Conservation (phyloP, 1,139 yeast species). For the Starmera stellimalicola region DNA sequence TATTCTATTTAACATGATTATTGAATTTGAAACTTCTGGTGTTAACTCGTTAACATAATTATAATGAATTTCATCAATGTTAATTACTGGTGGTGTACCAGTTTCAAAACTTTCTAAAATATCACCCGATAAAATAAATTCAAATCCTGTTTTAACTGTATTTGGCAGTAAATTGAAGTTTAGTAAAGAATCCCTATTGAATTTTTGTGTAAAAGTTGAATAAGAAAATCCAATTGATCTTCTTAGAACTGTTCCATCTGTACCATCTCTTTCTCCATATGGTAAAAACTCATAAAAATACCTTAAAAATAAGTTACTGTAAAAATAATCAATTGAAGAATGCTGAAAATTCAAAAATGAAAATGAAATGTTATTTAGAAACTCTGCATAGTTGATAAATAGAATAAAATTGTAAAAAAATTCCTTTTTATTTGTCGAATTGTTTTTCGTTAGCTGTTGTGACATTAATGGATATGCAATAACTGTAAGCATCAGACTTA, state of each 20-base stretch:
- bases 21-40: background rate
- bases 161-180: background rate
- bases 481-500: background rate
- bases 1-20: background rate
- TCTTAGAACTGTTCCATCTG: background rate
- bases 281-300: background rate
- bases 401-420: background rate
- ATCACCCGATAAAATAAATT: background rate
- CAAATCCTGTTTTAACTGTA: background rate
- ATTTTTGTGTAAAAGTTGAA: background rate
- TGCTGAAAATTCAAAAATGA: background rate
- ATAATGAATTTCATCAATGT: background rate
- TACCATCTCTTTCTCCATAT: conserved; percentile 1
- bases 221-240: background rate
- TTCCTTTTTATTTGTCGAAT: background rate
- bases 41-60: background rate
- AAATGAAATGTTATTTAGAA: background rate
- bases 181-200: background rate
- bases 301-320: background rate
- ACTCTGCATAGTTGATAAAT: conserved; percentile 1
- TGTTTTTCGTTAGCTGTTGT: background rate
- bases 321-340: conserved; percentile 1
- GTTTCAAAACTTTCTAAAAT: background rate
- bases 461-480: conserved; percentile 1
- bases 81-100: background rate